Percentiles rank a stretch among this genome's conserved stretches.
Evolutionary conservation across 345 rosid species (phyloP).

Genomic region (Eucalyptus leucophloia): DNA sequence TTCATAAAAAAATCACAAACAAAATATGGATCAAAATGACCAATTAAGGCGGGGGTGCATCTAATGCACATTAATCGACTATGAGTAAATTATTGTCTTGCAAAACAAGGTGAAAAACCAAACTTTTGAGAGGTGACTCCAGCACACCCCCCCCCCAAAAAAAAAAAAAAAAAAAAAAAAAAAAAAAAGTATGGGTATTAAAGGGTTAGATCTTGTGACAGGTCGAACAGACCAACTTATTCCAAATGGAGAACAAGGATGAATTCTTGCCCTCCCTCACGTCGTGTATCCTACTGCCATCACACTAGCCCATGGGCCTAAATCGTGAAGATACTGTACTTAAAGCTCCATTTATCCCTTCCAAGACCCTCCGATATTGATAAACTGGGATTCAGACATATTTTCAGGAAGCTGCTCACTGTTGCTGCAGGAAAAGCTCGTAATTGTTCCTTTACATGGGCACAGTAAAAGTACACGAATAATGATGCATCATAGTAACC

Average conservation of each 20-base stretch:
- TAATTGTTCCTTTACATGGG: background rate
- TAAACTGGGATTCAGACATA: background rate
- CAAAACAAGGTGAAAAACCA: background rate
- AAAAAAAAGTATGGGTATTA: background rate
- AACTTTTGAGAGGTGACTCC: background rate
- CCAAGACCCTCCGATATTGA: background rate
- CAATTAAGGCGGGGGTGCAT: background rate
- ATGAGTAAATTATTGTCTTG: background rate
- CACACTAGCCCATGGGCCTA: background rate
- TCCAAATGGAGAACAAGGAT: background rate
- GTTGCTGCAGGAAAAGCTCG: background rate
- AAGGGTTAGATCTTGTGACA: background rate
- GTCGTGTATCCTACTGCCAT: background rate
- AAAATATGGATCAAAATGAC: background rate
- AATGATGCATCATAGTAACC: background rate
- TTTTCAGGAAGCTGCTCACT: background rate
- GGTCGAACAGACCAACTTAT: background rate
- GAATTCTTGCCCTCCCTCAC: background rate
- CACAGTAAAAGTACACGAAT: background rate
- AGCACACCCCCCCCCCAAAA: background rate
- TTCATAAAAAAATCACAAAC: background rate
- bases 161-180: background rate
- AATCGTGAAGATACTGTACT: background rate
- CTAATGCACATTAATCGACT: background rate
- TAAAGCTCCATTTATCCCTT: background rate